phyloP scores from a whole-genome alignment of 257 asterid genomes.

The Nyctanthes arbortristis region DNA sequence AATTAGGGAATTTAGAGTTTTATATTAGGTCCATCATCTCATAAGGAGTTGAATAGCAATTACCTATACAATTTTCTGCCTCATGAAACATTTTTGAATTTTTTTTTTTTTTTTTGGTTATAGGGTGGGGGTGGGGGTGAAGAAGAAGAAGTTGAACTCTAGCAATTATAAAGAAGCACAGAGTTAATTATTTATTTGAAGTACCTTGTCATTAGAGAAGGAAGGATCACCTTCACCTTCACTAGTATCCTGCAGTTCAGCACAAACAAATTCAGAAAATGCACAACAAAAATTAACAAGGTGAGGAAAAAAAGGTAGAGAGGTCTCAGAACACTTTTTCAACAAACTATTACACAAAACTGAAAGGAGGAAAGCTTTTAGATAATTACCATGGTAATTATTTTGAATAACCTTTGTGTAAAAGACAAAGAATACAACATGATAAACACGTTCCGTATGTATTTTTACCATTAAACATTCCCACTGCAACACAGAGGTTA shows the following conservation, averaged over 20 bases:
- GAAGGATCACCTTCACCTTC: constrained; percentile 48
- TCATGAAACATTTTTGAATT: no score
- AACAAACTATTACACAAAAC: neutral
- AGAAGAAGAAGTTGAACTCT: no score
- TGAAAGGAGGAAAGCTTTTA: neutral
- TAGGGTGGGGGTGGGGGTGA: no score
- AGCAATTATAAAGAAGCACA: neutral
- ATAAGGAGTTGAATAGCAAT: no score
- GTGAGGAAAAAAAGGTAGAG: constrained; percentile 9
- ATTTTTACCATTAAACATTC: neutral
- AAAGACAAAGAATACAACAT: constrained; percentile 7
- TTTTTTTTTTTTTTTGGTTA: no score
- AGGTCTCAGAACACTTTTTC: constrained; percentile 6
- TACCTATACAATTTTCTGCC: no score
- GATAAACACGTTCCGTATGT: neutral
- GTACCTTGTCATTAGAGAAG: constrained; percentile 51
- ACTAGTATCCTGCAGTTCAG: constrained; percentile 36
- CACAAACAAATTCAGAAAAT: constrained; percentile 9
- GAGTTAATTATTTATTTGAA: neutral
- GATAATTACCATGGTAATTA: neutral
- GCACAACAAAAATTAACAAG: constrained; percentile 10
- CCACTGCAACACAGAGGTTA: neutral
- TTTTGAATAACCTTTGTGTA: neutral
- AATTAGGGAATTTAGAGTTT: no score
- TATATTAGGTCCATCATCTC: no score